phyloP scores from a whole-genome alignment of 2,329 filamentous ascomycete genomes.

The Chaetomium globosum region DNA sequence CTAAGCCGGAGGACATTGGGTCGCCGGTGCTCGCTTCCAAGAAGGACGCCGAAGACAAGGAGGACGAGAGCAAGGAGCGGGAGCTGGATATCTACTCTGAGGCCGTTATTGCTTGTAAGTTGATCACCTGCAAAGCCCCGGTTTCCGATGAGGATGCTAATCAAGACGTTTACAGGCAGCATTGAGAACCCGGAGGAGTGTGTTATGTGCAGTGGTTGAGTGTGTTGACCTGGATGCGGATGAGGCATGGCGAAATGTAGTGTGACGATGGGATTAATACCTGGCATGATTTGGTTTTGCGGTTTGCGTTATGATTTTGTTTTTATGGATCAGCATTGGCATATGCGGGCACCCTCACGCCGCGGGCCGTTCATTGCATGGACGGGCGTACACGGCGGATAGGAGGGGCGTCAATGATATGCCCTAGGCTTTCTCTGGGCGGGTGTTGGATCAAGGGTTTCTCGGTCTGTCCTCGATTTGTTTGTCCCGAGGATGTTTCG shows the following conservation, averaged over 20 bases:
- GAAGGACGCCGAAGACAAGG: conserved; percentile 67
- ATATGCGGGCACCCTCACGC: conserved; percentile 22
- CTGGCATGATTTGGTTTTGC: conserved; percentile 20
- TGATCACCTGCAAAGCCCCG: not conserved
- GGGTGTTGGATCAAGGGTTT: conserved; percentile 22
- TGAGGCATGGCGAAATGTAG: conserved; percentile 24
- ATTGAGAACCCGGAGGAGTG: conserved; percentile 97
- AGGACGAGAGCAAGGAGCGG: conserved; percentile 70
- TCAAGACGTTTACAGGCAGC: conserved; percentile 60
- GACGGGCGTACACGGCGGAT: conserved; percentile 19
- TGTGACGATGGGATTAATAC: conserved; percentile 26
- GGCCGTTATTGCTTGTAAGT: conserved; percentile 82
- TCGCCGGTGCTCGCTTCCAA: conserved; percentile 56
- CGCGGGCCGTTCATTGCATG: conserved; percentile 19
- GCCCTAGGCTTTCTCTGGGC: conserved; percentile 3
- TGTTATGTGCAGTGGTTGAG: conserved; percentile 93
- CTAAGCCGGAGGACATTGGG: conserved; percentile 66
- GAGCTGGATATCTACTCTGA: conserved; percentile 96
- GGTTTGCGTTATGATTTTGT: conserved; percentile 16
- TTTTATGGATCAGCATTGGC: conserved; percentile 10
- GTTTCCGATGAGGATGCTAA: not conserved
- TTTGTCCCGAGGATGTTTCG: conserved; percentile 1
- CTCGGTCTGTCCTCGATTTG: conserved; percentile 1
- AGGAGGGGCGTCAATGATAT: not conserved
- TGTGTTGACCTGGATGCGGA: not conserved